A percentile compares a stretch with the other conserved stretches of the same genome.
Conservation (phyloP, 495 filamentous ascomycete genomes). For the Bryoglossum gracile region DNA sequence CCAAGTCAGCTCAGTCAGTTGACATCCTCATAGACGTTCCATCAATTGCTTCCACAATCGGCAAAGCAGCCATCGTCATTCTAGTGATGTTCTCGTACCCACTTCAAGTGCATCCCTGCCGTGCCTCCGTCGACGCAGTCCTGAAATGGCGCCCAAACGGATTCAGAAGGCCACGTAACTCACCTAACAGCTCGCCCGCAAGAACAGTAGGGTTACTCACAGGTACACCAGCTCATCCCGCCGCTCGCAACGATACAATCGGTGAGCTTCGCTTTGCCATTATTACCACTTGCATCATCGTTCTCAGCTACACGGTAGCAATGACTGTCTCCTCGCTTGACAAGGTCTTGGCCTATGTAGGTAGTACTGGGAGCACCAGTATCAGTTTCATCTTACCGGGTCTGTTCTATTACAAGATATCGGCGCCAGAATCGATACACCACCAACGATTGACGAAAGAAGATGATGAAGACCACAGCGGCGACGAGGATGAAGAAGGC, state of each 20-base stretch:
- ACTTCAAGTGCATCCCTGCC: conserved; percentile 88
- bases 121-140: conserved; percentile 87
- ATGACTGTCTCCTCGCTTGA: conserved; percentile 87
- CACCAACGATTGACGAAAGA: conserved; percentile 83
- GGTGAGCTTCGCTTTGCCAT: conserved; percentile 82
- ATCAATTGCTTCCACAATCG: conserved; percentile 80
- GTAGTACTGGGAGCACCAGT: conserved; percentile 84
- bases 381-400: conserved; percentile 97
- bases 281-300: conserved; percentile 77
- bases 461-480: conserved; percentile 59
- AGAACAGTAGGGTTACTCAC: conserved; percentile 36
- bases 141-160: conserved; percentile 75
- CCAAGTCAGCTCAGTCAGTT: conserved; percentile 12
- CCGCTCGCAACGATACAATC: conserved; percentile 47
- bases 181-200: conserved; percentile 29
- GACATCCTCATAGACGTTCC: conserved; percentile 44
- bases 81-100: conserved; percentile 97
- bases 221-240: conserved; percentile 31
- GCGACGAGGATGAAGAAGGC: conserved; percentile 31
- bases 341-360: conserved; percentile 88
- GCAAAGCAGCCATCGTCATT: conserved; percentile 88
- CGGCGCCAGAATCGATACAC: conserved; percentile 70
- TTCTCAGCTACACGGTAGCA: conserved; percentile 77
- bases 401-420: conserved; percentile 97
- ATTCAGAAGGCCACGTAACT: conserved; percentile 21